Percentiles rank a stretch among this genome's conserved stretches.
phyloP scores from a whole-genome alignment of 2,329 filamentous ascomycete species.

The Fusarium luffae region DNA sequence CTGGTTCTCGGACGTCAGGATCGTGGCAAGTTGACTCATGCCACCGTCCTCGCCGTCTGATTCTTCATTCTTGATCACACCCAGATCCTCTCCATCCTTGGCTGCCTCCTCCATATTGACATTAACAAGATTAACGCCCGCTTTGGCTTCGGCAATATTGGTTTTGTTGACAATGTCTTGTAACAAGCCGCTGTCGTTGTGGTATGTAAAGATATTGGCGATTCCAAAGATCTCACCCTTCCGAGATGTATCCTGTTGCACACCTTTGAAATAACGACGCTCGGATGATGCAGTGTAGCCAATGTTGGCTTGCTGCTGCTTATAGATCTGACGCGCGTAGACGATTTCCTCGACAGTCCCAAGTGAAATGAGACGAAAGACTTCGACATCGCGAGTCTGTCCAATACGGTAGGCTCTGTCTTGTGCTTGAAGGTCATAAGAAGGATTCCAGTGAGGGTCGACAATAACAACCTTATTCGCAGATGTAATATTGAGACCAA shows the following conservation, averaged over 20 bases:
- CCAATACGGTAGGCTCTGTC: conserved; percentile 97
- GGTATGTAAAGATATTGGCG: conserved; percentile 85
- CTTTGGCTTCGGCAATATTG: conserved; percentile 92
- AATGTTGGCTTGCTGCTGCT: conserved; percentile 98
- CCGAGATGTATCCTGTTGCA: conserved; percentile 83
- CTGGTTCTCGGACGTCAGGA: conserved; percentile 61
- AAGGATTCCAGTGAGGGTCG: conserved; percentile 97
- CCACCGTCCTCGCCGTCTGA: conserved; percentile 71
- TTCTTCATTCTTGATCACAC: conserved; percentile 58
- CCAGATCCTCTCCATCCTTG: conserved; percentile 62
- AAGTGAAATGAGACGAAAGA: conserved; percentile 89
- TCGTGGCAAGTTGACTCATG: conserved; percentile 75
- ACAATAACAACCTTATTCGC: conserved; percentile 98
- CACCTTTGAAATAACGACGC: conserved; percentile 93
- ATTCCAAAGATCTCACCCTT: conserved; percentile 96
- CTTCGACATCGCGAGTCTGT: conserved; percentile 91
- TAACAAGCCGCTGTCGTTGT: conserved; percentile 81
- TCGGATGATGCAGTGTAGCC: conserved; percentile 94
- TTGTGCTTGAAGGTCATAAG: conserved; percentile 94
- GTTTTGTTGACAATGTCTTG: conserved; percentile 99
- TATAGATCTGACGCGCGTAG: conserved; percentile 97
- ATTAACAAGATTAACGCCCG: conserved; percentile 82
- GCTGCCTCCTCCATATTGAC: conserved; percentile 75
- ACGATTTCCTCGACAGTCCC: conserved; percentile 98
- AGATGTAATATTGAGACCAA: conserved; percentile 95